phyloP scores from a whole-genome alignment of 495 filamentous ascomycete species.

The Penicillium steckii region DNA sequence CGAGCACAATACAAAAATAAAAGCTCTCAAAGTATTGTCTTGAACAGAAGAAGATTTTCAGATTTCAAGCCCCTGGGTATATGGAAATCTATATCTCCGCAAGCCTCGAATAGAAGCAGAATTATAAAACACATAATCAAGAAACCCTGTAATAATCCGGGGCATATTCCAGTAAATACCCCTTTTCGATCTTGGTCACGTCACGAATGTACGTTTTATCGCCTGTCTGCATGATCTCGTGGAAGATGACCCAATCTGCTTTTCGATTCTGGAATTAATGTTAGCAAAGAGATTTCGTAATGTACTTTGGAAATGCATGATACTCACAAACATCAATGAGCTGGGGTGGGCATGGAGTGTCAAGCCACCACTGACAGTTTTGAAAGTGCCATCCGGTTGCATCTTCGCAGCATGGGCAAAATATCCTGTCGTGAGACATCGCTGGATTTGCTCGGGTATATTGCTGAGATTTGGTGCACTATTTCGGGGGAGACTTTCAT shows the following conservation, averaged over 20 bases:
- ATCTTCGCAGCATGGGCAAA: conserved; percentile 96
- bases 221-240: conserved; percentile 90
- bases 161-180: conserved; percentile 87
- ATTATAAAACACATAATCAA: conserved; percentile 15
- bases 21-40: no score
- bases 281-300: conserved; percentile 13
- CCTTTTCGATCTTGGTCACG: conserved; percentile 86
- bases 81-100: no score
- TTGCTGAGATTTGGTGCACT: conserved; percentile 34
- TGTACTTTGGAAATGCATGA: background rate
- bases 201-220: conserved; percentile 90
- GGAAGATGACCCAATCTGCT: conserved; percentile 96
- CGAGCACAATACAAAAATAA: no score
- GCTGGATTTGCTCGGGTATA: conserved; percentile 70
- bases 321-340: conserved; percentile 84
- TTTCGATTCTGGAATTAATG: conserved; percentile 68
- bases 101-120: no score
- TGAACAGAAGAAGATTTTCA: no score
- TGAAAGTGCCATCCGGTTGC: conserved; percentile 91
- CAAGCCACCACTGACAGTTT: conserved; percentile 69
- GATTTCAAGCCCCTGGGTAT: conserved; percentile 17
- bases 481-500: conserved; percentile 52
- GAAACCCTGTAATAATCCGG: conserved; percentile 75
- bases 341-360: conserved; percentile 87
- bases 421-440: conserved; percentile 87